phyloP scores from a whole-genome alignment of 768 basidiomycete species.

The Suillus decipiens region DNA sequence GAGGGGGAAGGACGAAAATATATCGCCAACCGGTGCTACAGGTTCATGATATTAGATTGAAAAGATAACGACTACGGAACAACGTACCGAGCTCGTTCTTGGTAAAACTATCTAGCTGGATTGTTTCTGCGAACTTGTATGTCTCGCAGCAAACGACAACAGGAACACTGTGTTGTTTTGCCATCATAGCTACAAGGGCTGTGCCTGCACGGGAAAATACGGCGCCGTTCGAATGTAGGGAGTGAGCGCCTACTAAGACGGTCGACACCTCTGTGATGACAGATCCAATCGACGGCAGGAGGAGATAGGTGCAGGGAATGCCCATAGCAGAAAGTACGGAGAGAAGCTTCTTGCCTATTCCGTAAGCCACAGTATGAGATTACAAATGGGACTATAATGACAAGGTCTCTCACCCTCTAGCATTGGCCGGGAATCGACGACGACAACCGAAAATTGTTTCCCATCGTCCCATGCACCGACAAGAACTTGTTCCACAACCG shows the following conservation, averaged over 20 bases:
- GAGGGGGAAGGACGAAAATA: conserved; percentile 24
- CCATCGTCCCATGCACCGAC: conserved; percentile 73
- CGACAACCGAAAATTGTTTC: conserved; percentile 84
- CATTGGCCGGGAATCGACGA: conserved; percentile 94
- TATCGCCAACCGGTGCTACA: conserved; percentile 29
- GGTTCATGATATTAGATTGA: background rate
- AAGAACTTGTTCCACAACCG: conserved; percentile 89
- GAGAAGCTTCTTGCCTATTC: conserved; percentile 76
- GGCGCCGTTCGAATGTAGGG: conserved; percentile 91
- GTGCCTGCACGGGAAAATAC: conserved; percentile 95
- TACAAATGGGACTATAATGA: background rate
- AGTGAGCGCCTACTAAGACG: conserved; percentile 91
- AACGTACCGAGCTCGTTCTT: conserved; percentile 90
- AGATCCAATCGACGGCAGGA: conserved; percentile 84
- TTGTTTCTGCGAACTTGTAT: conserved; percentile 94
- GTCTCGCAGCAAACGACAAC: conserved; percentile 98
- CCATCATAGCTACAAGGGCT: conserved; percentile 95
- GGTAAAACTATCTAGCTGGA: conserved; percentile 91
- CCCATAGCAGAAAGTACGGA: conserved; percentile 62
- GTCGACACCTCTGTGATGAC: conserved; percentile 80
- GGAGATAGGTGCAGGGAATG: conserved; percentile 87
- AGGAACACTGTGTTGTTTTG: conserved; percentile 84
- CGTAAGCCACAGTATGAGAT: conserved; percentile 1
- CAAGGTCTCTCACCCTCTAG: conserved; percentile 65
- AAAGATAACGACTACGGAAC: background rate